Conservation (phyloP, 2,329 filamentous ascomycete species). For the Aureobasidium sp. region DNA sequence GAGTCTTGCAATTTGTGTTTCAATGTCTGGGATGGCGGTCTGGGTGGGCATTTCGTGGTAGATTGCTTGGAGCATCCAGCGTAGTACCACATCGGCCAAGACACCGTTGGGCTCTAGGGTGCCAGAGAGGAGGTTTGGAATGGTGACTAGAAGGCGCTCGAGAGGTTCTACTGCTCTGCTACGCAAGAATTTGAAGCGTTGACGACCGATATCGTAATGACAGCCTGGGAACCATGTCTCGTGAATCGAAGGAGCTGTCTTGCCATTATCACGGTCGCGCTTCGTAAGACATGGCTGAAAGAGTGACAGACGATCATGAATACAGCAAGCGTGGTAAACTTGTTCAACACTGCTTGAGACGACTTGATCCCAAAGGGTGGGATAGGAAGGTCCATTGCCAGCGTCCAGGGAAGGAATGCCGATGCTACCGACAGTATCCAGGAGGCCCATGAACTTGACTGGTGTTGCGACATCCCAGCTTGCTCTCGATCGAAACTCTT, state of each 20-base stretch:
- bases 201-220: constrained; percentile 33
- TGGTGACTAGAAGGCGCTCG: constrained; percentile 24
- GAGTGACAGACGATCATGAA: constrained; percentile 31
- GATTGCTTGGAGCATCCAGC: constrained; percentile 27
- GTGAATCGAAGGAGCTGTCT: constrained; percentile 19
- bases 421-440: constrained; percentile 31
- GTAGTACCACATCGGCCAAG: constrained; percentile 27
- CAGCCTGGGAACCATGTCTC: constrained; percentile 33
- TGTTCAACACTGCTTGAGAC: constrained; percentile 29
- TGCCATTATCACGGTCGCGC: constrained; percentile 12
- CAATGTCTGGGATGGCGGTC: constrained; percentile 22
- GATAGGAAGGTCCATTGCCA: constrained; percentile 31
- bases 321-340: constrained; percentile 28
- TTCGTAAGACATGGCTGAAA: constrained; percentile 30
- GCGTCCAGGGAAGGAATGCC: constrained; percentile 31
- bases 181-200: constrained; percentile 30
- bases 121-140: constrained; percentile 25
- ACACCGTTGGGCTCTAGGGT: constrained; percentile 31
- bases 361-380: constrained; percentile 31
- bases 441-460: constrained; percentile 29
- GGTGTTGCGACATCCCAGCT: constrained; percentile 29
- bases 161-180: constrained; percentile 23
- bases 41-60: constrained; percentile 17
- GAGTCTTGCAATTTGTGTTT: constrained; percentile 19
- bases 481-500: constrained; percentile 19